Evolutionary conservation across 169 alveolate genomes (phyloP).

Genomic region (Cyclospora cayetanensis): DNA sequence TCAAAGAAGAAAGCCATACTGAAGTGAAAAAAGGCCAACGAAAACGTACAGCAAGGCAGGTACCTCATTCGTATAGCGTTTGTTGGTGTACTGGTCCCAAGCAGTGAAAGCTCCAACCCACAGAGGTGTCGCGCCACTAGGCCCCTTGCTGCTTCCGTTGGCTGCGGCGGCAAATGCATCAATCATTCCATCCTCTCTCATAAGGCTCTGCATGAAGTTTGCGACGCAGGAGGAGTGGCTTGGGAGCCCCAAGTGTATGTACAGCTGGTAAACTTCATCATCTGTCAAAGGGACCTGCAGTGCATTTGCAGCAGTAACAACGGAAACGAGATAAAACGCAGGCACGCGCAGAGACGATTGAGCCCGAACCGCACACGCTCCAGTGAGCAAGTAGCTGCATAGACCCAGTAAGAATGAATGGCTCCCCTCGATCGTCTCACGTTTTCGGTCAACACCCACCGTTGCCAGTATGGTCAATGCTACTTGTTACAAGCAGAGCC

Average conservation of each 20-base stretch:
- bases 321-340: too few species aligned
- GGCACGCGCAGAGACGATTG: too few species aligned
- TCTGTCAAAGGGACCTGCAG: not conserved
- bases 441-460: too few species aligned
- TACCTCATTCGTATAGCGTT: slow-evolving; percentile 45
- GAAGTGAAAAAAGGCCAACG: not conserved
- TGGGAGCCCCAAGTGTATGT: not conserved
- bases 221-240: slow-evolving; percentile 7
- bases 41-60: not conserved
- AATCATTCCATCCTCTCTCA: slow-evolving; percentile 40
- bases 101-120: slow-evolving; percentile 49
- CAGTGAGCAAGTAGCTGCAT: too few species aligned
- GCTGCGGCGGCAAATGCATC: slow-evolving; percentile 40
- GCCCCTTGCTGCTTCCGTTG: too few species aligned
- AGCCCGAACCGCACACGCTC: too few species aligned
- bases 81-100: slow-evolving; percentile 61
- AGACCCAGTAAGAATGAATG: too few species aligned
- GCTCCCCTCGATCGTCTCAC: too few species aligned
- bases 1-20: not conserved
- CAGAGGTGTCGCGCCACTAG: not conserved
- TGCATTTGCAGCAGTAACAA: not conserved
- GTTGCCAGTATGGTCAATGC: too few species aligned
- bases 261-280: not conserved
- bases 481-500: too few species aligned
- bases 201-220: not conserved